Conservation (phyloP, 805 yeast genomes). For the Saturnispora silvae region DNA sequence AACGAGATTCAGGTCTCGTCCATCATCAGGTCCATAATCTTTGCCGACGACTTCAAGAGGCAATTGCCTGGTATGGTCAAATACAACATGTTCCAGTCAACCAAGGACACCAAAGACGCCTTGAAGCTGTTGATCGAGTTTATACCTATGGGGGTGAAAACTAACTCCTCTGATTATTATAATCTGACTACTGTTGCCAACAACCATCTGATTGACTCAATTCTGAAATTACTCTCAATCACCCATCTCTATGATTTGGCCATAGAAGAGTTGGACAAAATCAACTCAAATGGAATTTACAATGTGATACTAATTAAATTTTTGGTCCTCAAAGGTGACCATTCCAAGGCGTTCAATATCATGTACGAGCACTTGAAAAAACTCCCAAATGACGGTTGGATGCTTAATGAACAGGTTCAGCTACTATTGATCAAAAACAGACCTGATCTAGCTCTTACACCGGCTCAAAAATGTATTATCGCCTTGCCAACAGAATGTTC, state of each 20-base stretch:
- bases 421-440: slow-evolving; percentile 47
- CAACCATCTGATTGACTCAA: slow-evolving; percentile 44
- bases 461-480: slow-evolving; percentile 51
- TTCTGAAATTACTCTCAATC: slow-evolving; percentile 31
- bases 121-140: slow-evolving; percentile 30
- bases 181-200: slow-evolving; percentile 30
- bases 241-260: slow-evolving; percentile 31
- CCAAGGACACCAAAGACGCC: slow-evolving; percentile 27
- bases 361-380: slow-evolving; percentile 31
- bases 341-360: slow-evolving; percentile 35
- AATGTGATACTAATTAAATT: slow-evolving; percentile 33
- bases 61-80: slow-evolving; percentile 51
- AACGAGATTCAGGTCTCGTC: slow-evolving; percentile 50
- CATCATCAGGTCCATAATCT: slow-evolving; percentile 43
- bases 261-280: slow-evolving; percentile 26
- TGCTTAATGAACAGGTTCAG: slow-evolving; percentile 52
- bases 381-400: slow-evolving; percentile 45
- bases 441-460: slow-evolving; percentile 43
- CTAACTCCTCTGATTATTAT: slow-evolving; percentile 32
- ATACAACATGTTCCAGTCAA: slow-evolving; percentile 32
- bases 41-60: slow-evolving; percentile 41
- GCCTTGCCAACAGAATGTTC: slow-evolving; percentile 69
- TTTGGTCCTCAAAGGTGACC: slow-evolving; percentile 31
- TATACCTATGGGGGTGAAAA: slow-evolving; percentile 36
- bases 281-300: slow-evolving; percentile 16